These are phyloP conservation scores for Favolaschia claudopus DNA, from an alignment of 768 basidiomycete species.

Conservation along the genomic window DNA sequence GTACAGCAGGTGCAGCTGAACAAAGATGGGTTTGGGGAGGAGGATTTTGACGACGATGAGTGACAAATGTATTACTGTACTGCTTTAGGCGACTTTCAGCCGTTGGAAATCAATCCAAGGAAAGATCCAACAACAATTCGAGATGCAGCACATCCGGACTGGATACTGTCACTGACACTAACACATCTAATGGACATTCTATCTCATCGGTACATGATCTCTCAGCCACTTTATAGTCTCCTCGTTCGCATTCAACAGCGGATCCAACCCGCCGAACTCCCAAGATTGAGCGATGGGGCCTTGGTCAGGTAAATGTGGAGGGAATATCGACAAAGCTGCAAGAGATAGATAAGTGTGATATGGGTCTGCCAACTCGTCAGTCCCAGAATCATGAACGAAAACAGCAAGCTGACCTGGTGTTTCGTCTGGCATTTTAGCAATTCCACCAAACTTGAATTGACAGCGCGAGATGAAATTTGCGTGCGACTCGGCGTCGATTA, in stretches of 20 bases:
- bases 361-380: slow-evolving; percentile 64
- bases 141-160: too few relatives aligned
- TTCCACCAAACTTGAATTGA: slow-evolving; percentile 90
- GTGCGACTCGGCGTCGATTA: slow-evolving; percentile 66
- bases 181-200: too few relatives aligned
- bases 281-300: slow-evolving; percentile 49
- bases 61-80: too few relatives aligned
- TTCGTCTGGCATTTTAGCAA: slow-evolving; percentile 84
- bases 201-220: slow-evolving; percentile 58
- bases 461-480: slow-evolving; percentile 72
- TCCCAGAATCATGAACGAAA: neutral
- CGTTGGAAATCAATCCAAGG: too few relatives aligned
- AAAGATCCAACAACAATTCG: too few relatives aligned
- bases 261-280: slow-evolving; percentile 68
- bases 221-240: slow-evolving; percentile 75
- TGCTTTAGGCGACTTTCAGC: too few relatives aligned
- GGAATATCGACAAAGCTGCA: slow-evolving; percentile 78
- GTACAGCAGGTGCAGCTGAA: slow-evolving; percentile 13
- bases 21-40: neutral
- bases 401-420: slow-evolving; percentile 65
- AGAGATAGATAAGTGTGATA: slow-evolving; percentile 94
- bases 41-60: slow-evolving; percentile 29
- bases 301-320: slow-evolving; percentile 46
- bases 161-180: too few relatives aligned
- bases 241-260: slow-evolving; percentile 72